phyloP scores from a whole-genome alignment of 2,329 filamentous ascomycete genomes.

The Akanthomyces dipterigenus region DNA sequence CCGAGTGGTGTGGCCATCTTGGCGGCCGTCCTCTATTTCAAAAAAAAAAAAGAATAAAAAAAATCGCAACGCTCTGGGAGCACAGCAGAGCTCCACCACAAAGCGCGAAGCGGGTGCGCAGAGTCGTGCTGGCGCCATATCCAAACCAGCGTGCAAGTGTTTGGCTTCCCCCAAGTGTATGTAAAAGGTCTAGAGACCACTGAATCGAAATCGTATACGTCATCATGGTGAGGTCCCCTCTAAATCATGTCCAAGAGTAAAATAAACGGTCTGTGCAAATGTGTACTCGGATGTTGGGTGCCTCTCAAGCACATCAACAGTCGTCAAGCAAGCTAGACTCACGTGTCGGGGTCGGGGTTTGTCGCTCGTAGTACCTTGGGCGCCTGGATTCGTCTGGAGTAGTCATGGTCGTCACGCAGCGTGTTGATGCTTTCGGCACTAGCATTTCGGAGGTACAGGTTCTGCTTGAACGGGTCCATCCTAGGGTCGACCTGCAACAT shows the following conservation, averaged over 20 bases:
- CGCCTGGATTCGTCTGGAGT: slow-evolving; percentile 52
- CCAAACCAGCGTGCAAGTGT: not conserved
- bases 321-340: not conserved
- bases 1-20: not conserved
- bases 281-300: not conserved
- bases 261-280: not conserved
- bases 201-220: slow-evolving; percentile 10
- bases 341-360: slow-evolving; percentile 48
- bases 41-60: no score
- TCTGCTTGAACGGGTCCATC: slow-evolving; percentile 54
- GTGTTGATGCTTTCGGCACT: slow-evolving; percentile 59
- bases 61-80: no score
- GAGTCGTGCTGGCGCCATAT: not conserved
- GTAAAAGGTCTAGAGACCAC: slow-evolving; percentile 4
- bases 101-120: not conserved
- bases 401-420: slow-evolving; percentile 58
- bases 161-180: slow-evolving; percentile 1
- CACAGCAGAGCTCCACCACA: not conserved
- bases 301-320: not conserved
- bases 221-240: slow-evolving; percentile 6
- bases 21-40: not conserved
- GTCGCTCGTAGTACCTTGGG: slow-evolving; percentile 54
- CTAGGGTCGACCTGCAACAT: slow-evolving; percentile 54
- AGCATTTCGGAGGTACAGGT: slow-evolving; percentile 50
- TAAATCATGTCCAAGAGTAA: slow-evolving; percentile 6